Evolutionary conservation across 176 grass and related monocot genomes (phyloP), one percentile per base, ranked within the genome.

Genomic region (Urochloa ruziziensis): DNA sequence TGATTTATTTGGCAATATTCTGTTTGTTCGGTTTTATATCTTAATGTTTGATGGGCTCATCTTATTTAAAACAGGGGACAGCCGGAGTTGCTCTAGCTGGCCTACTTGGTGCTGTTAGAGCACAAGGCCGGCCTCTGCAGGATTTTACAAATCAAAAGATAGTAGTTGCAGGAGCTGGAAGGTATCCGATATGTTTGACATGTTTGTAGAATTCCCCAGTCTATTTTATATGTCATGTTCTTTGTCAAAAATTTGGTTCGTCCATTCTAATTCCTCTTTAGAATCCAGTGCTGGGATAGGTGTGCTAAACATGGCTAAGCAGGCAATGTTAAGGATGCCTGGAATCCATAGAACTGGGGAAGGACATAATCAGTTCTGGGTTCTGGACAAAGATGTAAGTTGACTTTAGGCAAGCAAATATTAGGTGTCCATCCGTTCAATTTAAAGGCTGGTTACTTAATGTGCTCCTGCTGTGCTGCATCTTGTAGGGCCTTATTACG

Each of bases 21-120:
- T 56, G 57, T 56, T 39, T 0, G 29, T 74, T 23, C 7, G 32
- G 29, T 23, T 59, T 80, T 48, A 73, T 72, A 49, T 51, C 12
- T 48, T 47, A 43, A 79, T 48, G 36, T 71, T 73, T 67, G 4
- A 67, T 79, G 59, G 32, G 1, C 27, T 78, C 74, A 74, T 64
- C 52, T 43, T 73, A 52, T 88, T 43, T 24, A 82, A 83, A 84
- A 83, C 23, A 98, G 96, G 96, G 96, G 68, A 98, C 93, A 56
- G 96, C 96, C 59, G 96, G 96, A 88, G 96, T 98, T 93, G 96
- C 96, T 69, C 87, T 98, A 81, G 96, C 96, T 76, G 96, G 96
- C 70, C 83, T 98, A 80, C 90, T 98, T 84, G 93, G 96, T 73
- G 93, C 89, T 85, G 93, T 98, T 49, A 92, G 96, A 87, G 91